Evolutionary conservation across 75 land plant genomes (phyloP).

Genomic region (Cupressus sempervirens): DNA sequence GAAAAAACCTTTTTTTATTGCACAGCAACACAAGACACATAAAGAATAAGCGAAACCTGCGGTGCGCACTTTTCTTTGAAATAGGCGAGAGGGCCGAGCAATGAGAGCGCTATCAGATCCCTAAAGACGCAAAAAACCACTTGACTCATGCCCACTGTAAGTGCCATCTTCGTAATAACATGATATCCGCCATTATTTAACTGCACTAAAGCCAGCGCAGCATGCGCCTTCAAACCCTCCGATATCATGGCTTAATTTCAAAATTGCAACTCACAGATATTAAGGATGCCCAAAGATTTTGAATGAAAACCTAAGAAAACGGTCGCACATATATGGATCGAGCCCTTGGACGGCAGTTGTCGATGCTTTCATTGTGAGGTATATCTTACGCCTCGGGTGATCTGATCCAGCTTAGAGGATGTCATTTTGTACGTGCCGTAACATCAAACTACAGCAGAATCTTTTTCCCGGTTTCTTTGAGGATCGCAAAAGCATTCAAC

Average conservation of each 20-base stretch:
- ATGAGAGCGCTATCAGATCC: slow-evolving; percentile 59
- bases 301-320: background rate
- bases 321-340: background rate
- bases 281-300: background rate
- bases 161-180: slow-evolving; percentile 79
- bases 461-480: too few species aligned
- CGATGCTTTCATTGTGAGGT: background rate
- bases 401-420: background rate
- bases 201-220: slow-evolving; percentile 74
- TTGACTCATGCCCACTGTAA: slow-evolving; percentile 82
- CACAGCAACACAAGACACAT: background rate
- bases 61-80: slow-evolving; percentile 49
- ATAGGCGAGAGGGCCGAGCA: slow-evolving; percentile 76
- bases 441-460: too few species aligned
- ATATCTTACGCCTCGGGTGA: background rate
- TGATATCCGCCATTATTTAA: slow-evolving; percentile 77
- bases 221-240: slow-evolving; percentile 60
- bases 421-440: too few species aligned
- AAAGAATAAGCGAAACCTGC: slow-evolving; percentile 8
- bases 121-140: slow-evolving; percentile 83
- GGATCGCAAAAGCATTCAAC: too few species aligned
- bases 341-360: background rate
- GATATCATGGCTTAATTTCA: slow-evolving; percentile 16
- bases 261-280: background rate
- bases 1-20: background rate